Evolutionary conservation across 2,329 filamentous ascomycete species (phyloP).

Genomic region (Chrysosphaeria jannelii): DNA sequence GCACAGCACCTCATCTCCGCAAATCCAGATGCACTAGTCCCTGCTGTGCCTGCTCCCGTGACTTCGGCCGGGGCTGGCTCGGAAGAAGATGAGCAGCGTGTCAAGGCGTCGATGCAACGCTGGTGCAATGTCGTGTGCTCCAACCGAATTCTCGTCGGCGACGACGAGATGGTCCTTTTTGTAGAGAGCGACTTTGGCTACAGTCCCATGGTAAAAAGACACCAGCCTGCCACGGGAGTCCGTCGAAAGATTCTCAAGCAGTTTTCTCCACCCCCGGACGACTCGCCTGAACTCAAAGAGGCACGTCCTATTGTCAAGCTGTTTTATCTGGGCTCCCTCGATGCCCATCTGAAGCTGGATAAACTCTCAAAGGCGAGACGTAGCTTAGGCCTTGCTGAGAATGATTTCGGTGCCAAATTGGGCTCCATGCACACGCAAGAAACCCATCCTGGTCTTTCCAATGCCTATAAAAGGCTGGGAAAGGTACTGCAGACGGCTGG

Average conservation of each 20-base stretch:
- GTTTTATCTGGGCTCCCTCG: constrained; percentile 88
- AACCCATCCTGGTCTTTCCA: constrained; percentile 58
- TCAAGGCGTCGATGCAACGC: constrained; percentile 70
- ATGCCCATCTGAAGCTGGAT: constrained; percentile 89
- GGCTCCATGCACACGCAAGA: constrained; percentile 70
- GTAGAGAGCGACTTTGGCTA: constrained; percentile 99
- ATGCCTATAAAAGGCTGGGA: constrained; percentile 82
- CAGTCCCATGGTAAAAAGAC: constrained; percentile 79
- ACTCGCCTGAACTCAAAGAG: constrained; percentile 78
- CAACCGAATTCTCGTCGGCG: constrained; percentile 75
- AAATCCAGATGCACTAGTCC: constrained; percentile 87
- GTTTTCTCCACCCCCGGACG: constrained; percentile 88
- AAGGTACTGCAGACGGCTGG: constrained; percentile 80
- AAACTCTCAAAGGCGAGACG: constrained; percentile 72
- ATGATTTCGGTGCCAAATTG: constrained; percentile 77
- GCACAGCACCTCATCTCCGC: constrained; percentile 85
- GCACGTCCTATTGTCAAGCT: constrained; percentile 77
- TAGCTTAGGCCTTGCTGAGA: constrained; percentile 73
- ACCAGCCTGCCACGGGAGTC: constrained; percentile 88
- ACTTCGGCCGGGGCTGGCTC: constrained; percentile 87
- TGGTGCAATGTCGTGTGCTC: constrained; percentile 87
- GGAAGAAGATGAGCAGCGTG: constrained; percentile 72
- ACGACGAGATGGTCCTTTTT: constrained; percentile 93
- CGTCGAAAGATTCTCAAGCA: constrained; percentile 90
- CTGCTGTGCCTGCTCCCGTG: constrained; percentile 76